Conservation (phyloP, 192 early-diverging fungal species). For the Backusella liffmaniae region DNA sequence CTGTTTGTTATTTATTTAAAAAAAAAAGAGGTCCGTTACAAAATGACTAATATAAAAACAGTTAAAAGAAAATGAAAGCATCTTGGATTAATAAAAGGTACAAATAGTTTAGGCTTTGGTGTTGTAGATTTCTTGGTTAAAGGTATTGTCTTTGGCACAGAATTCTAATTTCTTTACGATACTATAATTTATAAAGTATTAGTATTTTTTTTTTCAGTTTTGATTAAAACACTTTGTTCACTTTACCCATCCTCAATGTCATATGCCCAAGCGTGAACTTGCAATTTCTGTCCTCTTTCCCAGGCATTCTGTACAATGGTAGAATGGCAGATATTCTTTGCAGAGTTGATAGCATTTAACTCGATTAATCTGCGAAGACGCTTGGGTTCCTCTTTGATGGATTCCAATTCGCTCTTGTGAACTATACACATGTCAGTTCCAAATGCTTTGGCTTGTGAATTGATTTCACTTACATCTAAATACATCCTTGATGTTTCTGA, state of each 20-base stretch:
- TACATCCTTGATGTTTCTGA: conserved; percentile 85
- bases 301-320: conserved; percentile 84
- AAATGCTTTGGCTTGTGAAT: too few species aligned
- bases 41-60: neutral
- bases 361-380: conserved; percentile 58
- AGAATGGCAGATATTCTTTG: conserved; percentile 67
- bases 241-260: conserved; percentile 55
- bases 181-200: neutral
- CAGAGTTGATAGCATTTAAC: conserved; percentile 76
- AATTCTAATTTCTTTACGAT: conserved; percentile 3
- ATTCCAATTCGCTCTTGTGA: conserved; percentile 39
- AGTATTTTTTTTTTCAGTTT: neutral
- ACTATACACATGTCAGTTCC: conserved; percentile 3
- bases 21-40: neutral
- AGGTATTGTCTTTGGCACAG: neutral
- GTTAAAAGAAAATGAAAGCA: neutral
- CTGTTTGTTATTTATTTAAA: neutral
- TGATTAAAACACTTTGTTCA: too few species aligned
- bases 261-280: conserved; percentile 75
- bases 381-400: conserved; percentile 37
- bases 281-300: conserved; percentile 67
- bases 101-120: neutral
- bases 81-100: neutral
- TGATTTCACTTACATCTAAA: conserved; percentile 55
- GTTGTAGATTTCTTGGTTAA: neutral